Percentiles rank a stretch among this genome's conserved stretches.
phyloP scores from a whole-genome alignment of 257 asterid species.

The Leptodermis oblonga region DNA sequence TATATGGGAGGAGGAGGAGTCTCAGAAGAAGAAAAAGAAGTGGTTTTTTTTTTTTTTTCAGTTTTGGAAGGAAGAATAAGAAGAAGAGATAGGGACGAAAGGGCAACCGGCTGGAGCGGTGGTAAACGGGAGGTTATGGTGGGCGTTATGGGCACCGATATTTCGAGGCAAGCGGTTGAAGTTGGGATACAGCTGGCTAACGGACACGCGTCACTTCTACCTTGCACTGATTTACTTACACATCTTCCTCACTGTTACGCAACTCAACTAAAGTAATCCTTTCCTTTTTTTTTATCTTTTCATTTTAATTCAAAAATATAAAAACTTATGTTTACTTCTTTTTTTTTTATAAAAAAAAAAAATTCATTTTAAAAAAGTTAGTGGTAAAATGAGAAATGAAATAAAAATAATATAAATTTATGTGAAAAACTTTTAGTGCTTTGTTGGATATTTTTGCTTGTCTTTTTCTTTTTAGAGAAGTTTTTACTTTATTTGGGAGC shows the following conservation, averaged over 20 bases:
- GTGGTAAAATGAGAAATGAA: too few relatives aligned
- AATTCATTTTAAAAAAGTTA: too few relatives aligned
- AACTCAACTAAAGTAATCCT: background rate
- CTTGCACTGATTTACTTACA: slow-evolving; percentile 46
- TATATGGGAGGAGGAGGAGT: slow-evolving; percentile 18
- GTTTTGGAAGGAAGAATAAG: slow-evolving; percentile 6
- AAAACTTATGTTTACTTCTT: too few relatives aligned
- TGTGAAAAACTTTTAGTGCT: too few relatives aligned
- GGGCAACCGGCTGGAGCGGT: slow-evolving; percentile 27
- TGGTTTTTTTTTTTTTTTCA: too few relatives aligned
- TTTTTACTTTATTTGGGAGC: too few relatives aligned
- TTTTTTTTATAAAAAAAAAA: too few relatives aligned
- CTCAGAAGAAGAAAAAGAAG: too few relatives aligned
- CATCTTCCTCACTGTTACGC: slow-evolving; percentile 14
- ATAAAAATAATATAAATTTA: too few relatives aligned
- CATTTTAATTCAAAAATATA: too few relatives aligned
- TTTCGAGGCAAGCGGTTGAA: slow-evolving; percentile 46
- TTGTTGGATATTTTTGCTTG: too few relatives aligned
- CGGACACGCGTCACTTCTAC: slow-evolving; percentile 70
- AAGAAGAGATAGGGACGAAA: slow-evolving; percentile 22
- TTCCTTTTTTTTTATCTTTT: background rate
- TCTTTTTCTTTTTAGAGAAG: too few relatives aligned
- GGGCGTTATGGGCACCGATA: slow-evolving; percentile 61
- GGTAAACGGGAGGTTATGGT: slow-evolving; percentile 12
- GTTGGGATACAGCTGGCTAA: slow-evolving; percentile 82